Evolutionary conservation across 768 basidiomycete species (phyloP).

Genomic region (Amanita fuliginea): DNA sequence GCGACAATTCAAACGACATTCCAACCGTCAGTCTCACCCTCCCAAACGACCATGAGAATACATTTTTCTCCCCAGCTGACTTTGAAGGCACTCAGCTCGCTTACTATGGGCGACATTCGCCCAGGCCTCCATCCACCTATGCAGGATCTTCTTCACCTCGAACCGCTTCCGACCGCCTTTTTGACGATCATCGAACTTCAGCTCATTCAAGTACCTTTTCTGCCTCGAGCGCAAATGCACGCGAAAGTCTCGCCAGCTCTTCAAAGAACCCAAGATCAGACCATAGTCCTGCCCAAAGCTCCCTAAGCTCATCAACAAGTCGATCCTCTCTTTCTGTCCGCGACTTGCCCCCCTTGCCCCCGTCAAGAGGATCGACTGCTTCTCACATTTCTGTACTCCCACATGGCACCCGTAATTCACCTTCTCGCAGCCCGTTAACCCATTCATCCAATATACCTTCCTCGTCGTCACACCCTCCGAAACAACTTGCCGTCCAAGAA

Average conservation of each 20-base stretch:
- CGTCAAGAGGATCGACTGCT: conserved; percentile 7
- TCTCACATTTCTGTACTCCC: background rate
- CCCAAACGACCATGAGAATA: conserved; percentile 17
- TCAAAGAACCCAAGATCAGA: conserved; percentile 16
- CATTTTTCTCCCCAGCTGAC: conserved; percentile 15
- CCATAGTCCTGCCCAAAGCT: conserved; percentile 18
- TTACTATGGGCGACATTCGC: conserved; percentile 14
- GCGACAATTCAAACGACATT: conserved; percentile 33
- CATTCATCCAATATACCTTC: background rate
- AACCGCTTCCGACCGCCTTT: conserved; percentile 17
- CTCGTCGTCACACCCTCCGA: background rate
- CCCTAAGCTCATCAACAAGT: conserved; percentile 22
- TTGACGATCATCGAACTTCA: conserved; percentile 21
- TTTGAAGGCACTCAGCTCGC: conserved; percentile 20
- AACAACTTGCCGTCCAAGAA: background rate
- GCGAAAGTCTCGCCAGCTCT: conserved; percentile 10
- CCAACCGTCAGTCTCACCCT: conserved; percentile 23
- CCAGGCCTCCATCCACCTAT: conserved; percentile 19
- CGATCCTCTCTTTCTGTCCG: conserved; percentile 14
- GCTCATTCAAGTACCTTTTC: conserved; percentile 20
- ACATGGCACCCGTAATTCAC: background rate
- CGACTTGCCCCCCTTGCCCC: conserved; percentile 25
- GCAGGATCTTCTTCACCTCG: conserved; percentile 21
- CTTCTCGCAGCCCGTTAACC: background rate
- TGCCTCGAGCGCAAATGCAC: conserved; percentile 16